Percentiles rank a stretch among this genome's conserved stretches.
Evolutionary conservation across 192 early-diverging fungal genomes (phyloP).

Genomic region (Umbelopsis isabellina): DNA sequence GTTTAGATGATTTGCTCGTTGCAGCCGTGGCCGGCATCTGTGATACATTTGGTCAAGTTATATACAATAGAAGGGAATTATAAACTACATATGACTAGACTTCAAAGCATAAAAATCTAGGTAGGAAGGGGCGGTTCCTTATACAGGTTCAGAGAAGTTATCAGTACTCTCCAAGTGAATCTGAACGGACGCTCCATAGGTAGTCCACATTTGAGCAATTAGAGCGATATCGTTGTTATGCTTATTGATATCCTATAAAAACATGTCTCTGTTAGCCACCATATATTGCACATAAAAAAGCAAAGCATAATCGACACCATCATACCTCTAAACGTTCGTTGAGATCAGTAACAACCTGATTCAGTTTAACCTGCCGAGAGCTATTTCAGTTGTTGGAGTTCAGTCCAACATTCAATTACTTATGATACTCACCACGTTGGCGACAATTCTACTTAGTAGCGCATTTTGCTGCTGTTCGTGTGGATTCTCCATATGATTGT

Average conservation of each 20-base stretch:
- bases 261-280: background rate
- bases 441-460: slow-evolving; percentile 41
- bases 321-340: slow-evolving; percentile 41
- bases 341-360: slow-evolving; percentile 38
- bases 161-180: slow-evolving; percentile 44
- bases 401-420: background rate
- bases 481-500: slow-evolving; percentile 41
- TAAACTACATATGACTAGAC: background rate
- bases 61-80: background rate
- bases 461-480: slow-evolving; percentile 47
- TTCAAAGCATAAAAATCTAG: background rate
- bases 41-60: background rate
- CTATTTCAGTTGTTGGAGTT: no score
- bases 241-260: slow-evolving; percentile 41
- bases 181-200: slow-evolving; percentile 39
- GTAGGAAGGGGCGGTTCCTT: background rate
- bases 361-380: slow-evolving; percentile 38
- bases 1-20: no score
- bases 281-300: background rate
- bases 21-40: no score
- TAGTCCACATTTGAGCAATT: slow-evolving; percentile 44
- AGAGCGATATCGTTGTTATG: slow-evolving; percentile 37
- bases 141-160: slow-evolving; percentile 32
- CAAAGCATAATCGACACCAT: background rate
- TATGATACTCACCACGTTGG: slow-evolving; percentile 38